Base-by-base conservation (phyloP, 768 basidiomycete genomes). In the Hydnum rufescens region DNA sequence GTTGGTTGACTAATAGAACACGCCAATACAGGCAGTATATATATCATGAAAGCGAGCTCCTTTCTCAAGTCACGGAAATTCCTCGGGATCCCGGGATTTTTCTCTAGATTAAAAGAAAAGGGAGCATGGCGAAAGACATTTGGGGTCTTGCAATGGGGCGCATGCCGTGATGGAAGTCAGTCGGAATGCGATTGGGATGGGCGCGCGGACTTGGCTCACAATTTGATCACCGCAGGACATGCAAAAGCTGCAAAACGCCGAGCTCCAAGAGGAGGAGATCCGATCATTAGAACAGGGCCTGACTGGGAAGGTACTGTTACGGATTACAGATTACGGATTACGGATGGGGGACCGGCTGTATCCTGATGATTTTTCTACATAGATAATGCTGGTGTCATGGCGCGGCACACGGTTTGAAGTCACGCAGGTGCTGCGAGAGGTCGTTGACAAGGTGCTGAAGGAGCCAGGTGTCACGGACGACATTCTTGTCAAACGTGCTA, bases 321-420 rank as follows among this genome's bases (percentile, higher is more conserved):
- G 43, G 49, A 39, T 42, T 29, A 26, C 13, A 8, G 34, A 39
- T 39, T 19, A 8, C 34, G 8, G 8, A 39, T 19, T 8, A 39
- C 8, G 8, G 34, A 19, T 39, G 8, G 8, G 8, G 8, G 44
- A 47, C 25, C 13, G 26, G 13, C 44, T 16, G 16, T 47, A 26
- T 26, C 26, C 26, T 8, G 8, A 13, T 8, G 13, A 28, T 28
- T 16, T 8, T 25, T 13, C 13, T 26, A 28, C 26, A 16, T 55
- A 85, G 80, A 89, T 95, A 62, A 75, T 97, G 68, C 77, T 97
- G 28, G 93, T 92, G 4, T 93, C 93, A 25, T 99, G 95, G 95
- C 79, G 90, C 54, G 95, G 93, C 13, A 93, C 92, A 2, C 78
- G 92, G 51, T 77, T 96, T 62, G 95, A 99, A 67, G 89, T 97